Evolutionary conservation across 164 flowering plant genomes (phyloP), one percentile per base, ranked within the genome.

Genomic region (Kingdonia uniflora): DNA sequence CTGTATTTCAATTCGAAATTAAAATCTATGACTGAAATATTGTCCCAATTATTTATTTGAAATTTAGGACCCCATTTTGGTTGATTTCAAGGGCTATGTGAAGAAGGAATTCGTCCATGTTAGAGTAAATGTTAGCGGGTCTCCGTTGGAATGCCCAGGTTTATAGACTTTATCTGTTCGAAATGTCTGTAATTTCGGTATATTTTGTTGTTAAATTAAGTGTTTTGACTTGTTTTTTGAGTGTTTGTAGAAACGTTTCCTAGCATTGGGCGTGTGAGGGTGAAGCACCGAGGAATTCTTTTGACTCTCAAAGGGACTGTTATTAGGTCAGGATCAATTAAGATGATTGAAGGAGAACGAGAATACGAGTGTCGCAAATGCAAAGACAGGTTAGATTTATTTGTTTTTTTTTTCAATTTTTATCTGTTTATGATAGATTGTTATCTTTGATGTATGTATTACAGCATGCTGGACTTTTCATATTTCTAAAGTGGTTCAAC

Each of bases 311-410:
- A 86, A 70, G 99, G 97, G 52, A 92, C 95, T 12, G 97, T 92
- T 0, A 86, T 84, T 21, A 75, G 97, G 61, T 78, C 99, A 1
- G 97, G 97, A 57, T 66, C 83, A 19, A 65, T 87, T 37, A 86
- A 92, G 75, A 86, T 87, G 89, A 75, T 82, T 42, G 97, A 92
- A 76, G 99, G 99, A 44, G 89, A 88, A 62, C 76, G 95, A 65
- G 43, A 56, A 29, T 88, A 77, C 48, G 78, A 73, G 61, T 92
- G 99, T 67, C 70, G 76, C 39, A 81, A 73, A 67, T 92, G 97
- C 78, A 86, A 86, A 62, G 74, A 75, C 61, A 73, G 70, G 95
- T 81, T 42, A 20, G 54, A 29, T 29, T 56, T 12, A 35, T 51
- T 37, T 12, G 11, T 41, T 45, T 4, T 45, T 15, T 44, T 1